Evolutionary conservation across 1,284 basidiomycete genomes (phyloP), one percentile per base, ranked within the genome.

Genomic region (Abortiporus biennis): DNA sequence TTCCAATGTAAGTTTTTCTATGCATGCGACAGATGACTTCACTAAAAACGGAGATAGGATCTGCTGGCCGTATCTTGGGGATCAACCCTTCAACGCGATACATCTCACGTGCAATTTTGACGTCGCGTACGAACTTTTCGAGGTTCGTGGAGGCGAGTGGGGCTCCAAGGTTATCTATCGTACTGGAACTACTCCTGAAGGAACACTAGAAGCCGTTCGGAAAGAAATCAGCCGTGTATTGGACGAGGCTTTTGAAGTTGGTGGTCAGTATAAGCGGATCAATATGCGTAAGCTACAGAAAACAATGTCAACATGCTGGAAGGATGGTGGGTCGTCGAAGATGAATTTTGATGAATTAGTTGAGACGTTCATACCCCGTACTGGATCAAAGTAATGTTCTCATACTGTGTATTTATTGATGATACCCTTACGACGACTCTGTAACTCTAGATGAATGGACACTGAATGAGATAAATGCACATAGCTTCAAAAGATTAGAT

Each of bases 81-180:
- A 53, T 43, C 53, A 54, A 38, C 50, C 54, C 11, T 35, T 42
- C 8, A 54, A 54, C 44, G 51, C 54, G 11, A 46, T 48, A 3
- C 43, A 51, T 22, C 42, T 54, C 20, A 27, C 47, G 21, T 43
- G 39, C 22, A 49, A 39, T 16, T 46, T 50, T 32, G 42, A 51
- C 17, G 38, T 50, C 37, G 54, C 47, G 12, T 56, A 56, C 44
- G 55, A 58, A 50, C 48, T 58, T 11, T 40, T 55, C 35, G 54
- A 58, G 37, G 48, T 50, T 15, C 53, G 56, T 24, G 48, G 9
- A 15, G 54, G 52, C 3, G 31, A 48, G 39, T 11, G 16, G 3
- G 56, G 52, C 2, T 38, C 49, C 17, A 39, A 40, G 32, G 51
- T 49, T 46, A 38, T 51, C 12, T 31, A 34, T 25, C 40, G 40